A percentile compares a stretch with the other conserved stretches of the same genome.
Evolutionary conservation across 164 flowering plant genomes (phyloP).

Genomic region (Stephania cephalantha): DNA sequence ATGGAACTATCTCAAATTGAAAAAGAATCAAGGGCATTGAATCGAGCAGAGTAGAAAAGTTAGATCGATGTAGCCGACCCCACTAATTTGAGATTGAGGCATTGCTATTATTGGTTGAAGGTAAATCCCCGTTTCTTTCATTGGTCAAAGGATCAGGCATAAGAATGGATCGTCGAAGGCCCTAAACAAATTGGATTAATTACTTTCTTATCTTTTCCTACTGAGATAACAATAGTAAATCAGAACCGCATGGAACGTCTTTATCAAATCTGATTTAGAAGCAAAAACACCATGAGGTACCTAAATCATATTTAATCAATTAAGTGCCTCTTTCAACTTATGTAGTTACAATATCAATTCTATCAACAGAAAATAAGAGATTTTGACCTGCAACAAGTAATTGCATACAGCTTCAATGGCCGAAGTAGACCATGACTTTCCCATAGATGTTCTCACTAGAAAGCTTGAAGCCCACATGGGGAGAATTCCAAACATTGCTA

Average conservation of each 20-base stretch:
- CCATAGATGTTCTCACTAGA: slow-evolving; percentile 44
- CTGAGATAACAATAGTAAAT: not conserved
- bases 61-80: not conserved
- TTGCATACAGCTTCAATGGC: slow-evolving; percentile 62
- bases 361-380: not conserved
- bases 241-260: not conserved
- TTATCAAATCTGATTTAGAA: not conserved
- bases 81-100: not conserved
- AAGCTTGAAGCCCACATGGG: slow-evolving; percentile 39
- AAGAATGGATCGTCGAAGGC: too few relatives aligned
- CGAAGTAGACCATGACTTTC: slow-evolving; percentile 60
- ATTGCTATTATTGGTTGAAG: not conserved
- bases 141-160: not conserved
- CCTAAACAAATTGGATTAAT: not conserved
- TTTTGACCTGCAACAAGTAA: slow-evolving; percentile 53
- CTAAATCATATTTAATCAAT: not conserved
- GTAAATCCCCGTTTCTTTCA: not conserved
- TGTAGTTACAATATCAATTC: not conserved
- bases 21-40: not conserved
- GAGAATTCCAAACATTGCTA: slow-evolving; percentile 48
- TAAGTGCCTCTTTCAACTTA: too few relatives aligned
- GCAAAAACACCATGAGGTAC: not conserved
- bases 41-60: too few relatives aligned
- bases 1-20: not conserved
- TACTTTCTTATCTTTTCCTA: not conserved